A percentile compares a stretch with the other conserved stretches of the same genome.
phyloP scores from a whole-genome alignment of 140 eudicot species.

The Stevia rebaudiana region DNA sequence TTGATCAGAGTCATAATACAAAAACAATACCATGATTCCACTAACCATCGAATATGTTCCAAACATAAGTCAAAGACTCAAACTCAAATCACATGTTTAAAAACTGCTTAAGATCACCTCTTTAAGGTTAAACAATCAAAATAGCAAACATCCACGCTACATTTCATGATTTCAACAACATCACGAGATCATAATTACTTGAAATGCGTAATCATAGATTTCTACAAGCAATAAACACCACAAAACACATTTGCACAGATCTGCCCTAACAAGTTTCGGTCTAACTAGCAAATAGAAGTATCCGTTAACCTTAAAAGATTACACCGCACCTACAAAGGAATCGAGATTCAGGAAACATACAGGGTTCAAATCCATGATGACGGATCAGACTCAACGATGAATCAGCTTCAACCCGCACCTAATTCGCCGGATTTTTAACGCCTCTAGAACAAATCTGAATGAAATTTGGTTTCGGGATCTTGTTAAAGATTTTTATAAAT shows the following conservation, averaged over 20 bases:
- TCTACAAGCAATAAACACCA: background rate
- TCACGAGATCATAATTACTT: background rate
- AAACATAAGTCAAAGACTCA: constrained; percentile 10
- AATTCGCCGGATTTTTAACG: constrained; percentile 12
- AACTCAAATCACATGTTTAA: background rate
- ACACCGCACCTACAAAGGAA: background rate
- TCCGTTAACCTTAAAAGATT: background rate
- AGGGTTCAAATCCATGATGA: constrained; percentile 45
- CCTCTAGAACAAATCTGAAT: constrained; percentile 5
- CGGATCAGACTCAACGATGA: constrained; percentile 17
- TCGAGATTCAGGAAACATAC: constrained; percentile 19
- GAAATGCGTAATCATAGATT: background rate
- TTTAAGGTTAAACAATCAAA: background rate
- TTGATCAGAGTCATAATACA: background rate
- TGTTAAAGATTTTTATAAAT: background rate
- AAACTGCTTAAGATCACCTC: background rate
- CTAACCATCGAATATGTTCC: background rate
- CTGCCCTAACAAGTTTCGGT: constrained; percentile 1
- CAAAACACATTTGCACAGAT: constrained; percentile 10
- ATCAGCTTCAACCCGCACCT: constrained; percentile 9
- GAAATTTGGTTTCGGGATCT: constrained; percentile 22
- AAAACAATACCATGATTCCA: background rate
- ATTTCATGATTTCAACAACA: constrained; percentile 13
- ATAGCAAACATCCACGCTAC: background rate
- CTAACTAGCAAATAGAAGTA: background rate